phyloP scores from a whole-genome alignment of 352 stramenopile species.

The Globisporangium viniferum region DNA sequence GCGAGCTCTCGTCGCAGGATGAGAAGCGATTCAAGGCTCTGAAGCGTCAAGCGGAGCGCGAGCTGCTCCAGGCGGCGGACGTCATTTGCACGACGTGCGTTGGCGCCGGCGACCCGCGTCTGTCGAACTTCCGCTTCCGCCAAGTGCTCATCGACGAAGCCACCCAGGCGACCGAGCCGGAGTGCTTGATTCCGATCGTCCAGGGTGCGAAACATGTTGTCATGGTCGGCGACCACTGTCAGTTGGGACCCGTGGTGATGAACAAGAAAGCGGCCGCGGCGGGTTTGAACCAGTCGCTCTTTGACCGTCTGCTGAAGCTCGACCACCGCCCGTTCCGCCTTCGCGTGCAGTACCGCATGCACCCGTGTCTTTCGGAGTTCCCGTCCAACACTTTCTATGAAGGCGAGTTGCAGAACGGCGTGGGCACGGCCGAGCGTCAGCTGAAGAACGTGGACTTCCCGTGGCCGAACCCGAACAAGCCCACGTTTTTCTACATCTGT shows the following conservation, averaged over 20 bases:
- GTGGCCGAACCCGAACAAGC: slow-evolving; percentile 96
- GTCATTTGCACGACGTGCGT: slow-evolving; percentile 99
- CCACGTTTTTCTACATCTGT: slow-evolving; percentile 98
- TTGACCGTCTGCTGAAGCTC: slow-evolving; percentile 96
- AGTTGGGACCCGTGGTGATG: slow-evolving; percentile 98
- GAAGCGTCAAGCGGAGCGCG: slow-evolving; percentile 90
- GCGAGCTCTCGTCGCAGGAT: slow-evolving; percentile 92
- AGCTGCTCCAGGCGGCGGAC: slow-evolving; percentile 97
- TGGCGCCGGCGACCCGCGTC: slow-evolving; percentile 94
- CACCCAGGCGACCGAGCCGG: slow-evolving; percentile 98
- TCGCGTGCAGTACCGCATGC: slow-evolving; percentile 99
- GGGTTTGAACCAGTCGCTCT: slow-evolving; percentile 97
- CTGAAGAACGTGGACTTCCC: slow-evolving; percentile 91
- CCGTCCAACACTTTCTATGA: slow-evolving; percentile 99
- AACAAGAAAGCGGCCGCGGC: slow-evolving; percentile 98
- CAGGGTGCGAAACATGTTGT: slow-evolving; percentile 98
- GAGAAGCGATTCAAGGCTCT: slow-evolving; percentile 95
- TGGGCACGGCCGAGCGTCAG: slow-evolving; percentile 93
- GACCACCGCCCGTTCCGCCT: slow-evolving; percentile 96
- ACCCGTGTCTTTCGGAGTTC: slow-evolving; percentile 98
- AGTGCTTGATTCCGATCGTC: slow-evolving; percentile 99
- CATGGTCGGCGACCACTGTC: slow-evolving; percentile 98
- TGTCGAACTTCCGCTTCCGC: slow-evolving; percentile 98
- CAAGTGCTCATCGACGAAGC: slow-evolving; percentile 99
- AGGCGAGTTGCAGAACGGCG: slow-evolving; percentile 98